phyloP scores from a whole-genome alignment of 768 basidiomycete species.

The Lentinula sp. region DNA sequence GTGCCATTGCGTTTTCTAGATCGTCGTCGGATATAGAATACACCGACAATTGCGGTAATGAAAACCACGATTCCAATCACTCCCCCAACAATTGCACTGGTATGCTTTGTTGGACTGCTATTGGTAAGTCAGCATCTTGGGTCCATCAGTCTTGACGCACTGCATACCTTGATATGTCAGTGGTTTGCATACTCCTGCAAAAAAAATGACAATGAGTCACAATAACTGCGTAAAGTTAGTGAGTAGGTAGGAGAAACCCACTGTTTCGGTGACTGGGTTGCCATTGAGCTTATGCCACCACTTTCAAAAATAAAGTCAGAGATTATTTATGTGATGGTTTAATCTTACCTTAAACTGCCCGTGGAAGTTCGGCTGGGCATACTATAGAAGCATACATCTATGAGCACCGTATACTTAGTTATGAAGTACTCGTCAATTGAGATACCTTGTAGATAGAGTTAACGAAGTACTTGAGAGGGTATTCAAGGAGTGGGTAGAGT shows the following conservation, averaged over 20 bases:
- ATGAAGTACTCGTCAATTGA: background rate
- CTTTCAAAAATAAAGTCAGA: background rate
- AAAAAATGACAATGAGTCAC: background rate
- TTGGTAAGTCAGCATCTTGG: background rate
- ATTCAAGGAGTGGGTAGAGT: background rate
- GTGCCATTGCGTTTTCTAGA: background rate
- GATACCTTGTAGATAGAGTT: background rate
- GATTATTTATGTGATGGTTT: background rate
- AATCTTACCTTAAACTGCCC: background rate
- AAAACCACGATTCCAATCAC: background rate
- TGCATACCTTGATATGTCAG: background rate
- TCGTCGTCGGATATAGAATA: background rate
- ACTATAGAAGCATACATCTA: no score
- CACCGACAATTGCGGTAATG: background rate
- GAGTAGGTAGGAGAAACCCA: background rate
- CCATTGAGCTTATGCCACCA: background rate
- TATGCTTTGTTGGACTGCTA: background rate
- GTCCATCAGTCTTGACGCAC: background rate
- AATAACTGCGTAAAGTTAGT: background rate
- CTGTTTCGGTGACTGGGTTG: background rate
- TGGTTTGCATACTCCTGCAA: background rate
- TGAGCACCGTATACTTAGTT: no score
- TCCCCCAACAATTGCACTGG: background rate
- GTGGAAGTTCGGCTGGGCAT: no score
- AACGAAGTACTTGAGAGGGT: background rate